A percentile compares a stretch with the other conserved stretches of the same genome.
Evolutionary conservation across 208 protist species (phyloP).

Genomic region (Naegleria gruberi): DNA sequence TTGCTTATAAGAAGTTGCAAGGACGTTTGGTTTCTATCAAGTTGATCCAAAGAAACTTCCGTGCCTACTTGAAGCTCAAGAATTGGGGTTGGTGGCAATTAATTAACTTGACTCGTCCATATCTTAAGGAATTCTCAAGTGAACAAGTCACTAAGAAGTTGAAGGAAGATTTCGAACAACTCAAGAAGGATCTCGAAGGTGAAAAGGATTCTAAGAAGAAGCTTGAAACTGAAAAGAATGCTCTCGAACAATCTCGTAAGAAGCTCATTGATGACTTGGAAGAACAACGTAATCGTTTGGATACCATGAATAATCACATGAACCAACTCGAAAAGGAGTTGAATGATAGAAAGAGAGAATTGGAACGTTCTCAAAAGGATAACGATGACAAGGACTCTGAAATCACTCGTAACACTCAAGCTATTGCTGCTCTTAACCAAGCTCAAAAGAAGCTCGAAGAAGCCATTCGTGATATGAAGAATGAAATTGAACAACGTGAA

Average conservation of each 20-base stretch:
- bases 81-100: conserved; percentile 38
- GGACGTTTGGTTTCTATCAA: conserved; percentile 45
- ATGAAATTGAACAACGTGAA: neutral
- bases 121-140: conserved; percentile 30
- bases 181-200: neutral
- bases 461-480: neutral
- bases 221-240: too few relatives aligned
- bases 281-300: neutral
- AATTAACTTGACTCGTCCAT: conserved; percentile 47
- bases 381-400: neutral
- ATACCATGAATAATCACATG: too few relatives aligned
- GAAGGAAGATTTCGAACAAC: conserved; percentile 41
- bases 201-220: too few relatives aligned
- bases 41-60: conserved; percentile 54
- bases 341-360: neutral
- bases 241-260: neutral
- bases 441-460: neutral
- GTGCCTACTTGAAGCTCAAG: conserved; percentile 25
- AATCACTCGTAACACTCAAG: neutral
- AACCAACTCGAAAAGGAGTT: too few relatives aligned
- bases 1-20: conserved; percentile 41
- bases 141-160: conserved; percentile 49
- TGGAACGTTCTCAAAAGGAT: neutral
- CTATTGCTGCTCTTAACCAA: neutral
- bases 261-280: neutral